Base-by-base conservation (phyloP, 2,329 filamentous ascomycete species). In the Fusarium sp. region DNA sequence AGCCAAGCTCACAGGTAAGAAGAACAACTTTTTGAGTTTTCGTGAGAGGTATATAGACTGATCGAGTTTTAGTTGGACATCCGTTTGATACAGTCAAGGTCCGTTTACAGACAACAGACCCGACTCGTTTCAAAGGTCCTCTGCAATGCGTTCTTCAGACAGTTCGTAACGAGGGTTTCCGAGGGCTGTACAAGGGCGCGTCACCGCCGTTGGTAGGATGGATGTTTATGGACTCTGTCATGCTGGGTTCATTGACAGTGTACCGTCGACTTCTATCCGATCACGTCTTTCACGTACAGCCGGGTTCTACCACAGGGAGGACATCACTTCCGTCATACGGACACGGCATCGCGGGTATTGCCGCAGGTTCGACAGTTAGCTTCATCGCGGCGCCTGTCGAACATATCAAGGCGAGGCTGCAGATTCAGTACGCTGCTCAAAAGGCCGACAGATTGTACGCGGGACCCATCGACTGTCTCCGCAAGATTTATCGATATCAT, bases 41-140 rank as follows among this genome's bases (percentile, higher is more conserved):
- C n/a, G 30, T 47, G n/a, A 32, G 56, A 32, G 25, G 25, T 7
- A 32, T 20, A 7, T 30, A 32, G n/a, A 11, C 25, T 52, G 47
- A 17, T 27, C 4, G 38, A 25, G 20, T 40, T 22, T 25, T 20
- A 89, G 88, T 92, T 79, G 90, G 90, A 68, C 90, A 92, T 79
- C 90, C 94, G 27, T 98, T 99, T 85, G 97, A 99, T 84, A 98
- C 97, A 0, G 91, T 99, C 82, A 99, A 99, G 85, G 96, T 98
- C 63, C 94, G 97, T 35, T 87, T 99, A 20, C 97, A 99, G 82
- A 98, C 96, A 4, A 95, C 94, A 33, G 87, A 93, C 76, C 83
- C 89, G 57, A 82, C 90, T 2, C 95, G 94, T 77, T 99, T 99
- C 87, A 88, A 87, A 73, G 97, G 97, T 0, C 95, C 97, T 1